Conservation (phyloP, 2,329 filamentous ascomycete species). For the Cercospora beticola region DNA sequence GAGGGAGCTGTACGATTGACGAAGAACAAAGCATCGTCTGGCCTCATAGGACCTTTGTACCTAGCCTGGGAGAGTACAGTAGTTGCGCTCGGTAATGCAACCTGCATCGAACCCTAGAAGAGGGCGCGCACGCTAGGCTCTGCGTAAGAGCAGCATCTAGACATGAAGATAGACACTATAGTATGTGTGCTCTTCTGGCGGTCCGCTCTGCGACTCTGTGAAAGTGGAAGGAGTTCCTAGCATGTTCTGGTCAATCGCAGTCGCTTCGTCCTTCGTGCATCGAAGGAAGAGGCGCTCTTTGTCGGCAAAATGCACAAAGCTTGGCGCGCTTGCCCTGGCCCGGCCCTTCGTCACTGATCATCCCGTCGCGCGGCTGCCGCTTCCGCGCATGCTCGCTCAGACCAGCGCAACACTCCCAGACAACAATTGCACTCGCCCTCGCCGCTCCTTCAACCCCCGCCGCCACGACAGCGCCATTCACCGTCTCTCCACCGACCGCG, state of each 20-base stretch:
- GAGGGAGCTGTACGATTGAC: neutral
- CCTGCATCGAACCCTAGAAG: neutral
- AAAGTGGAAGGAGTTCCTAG: neutral
- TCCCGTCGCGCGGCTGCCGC: constrained; percentile 1
- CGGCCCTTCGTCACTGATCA: constrained; percentile 1
- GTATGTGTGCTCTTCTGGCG: neutral
- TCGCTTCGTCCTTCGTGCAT: neutral
- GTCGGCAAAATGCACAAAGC: neutral
- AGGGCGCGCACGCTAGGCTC: neutral
- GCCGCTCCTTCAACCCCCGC: neutral
- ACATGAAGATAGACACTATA: neutral
- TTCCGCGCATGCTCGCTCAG: constrained; percentile 1
- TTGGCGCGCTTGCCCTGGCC: constrained; percentile 1
- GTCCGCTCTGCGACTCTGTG: neutral
- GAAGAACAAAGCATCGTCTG: neutral
- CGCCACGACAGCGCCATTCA: neutral
- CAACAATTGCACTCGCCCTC: constrained; percentile 2
- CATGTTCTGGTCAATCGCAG: neutral
- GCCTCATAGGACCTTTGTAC: neutral
- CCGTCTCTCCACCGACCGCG: neutral
- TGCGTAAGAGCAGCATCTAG: neutral
- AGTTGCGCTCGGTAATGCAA: neutral
- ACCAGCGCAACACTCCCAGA: neutral
- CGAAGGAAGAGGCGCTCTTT: neutral
- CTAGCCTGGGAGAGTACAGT: neutral